Evolutionary conservation across 805 yeast species (phyloP), one percentile per base, ranked within the genome.

Genomic region (Candida alai): DNA sequence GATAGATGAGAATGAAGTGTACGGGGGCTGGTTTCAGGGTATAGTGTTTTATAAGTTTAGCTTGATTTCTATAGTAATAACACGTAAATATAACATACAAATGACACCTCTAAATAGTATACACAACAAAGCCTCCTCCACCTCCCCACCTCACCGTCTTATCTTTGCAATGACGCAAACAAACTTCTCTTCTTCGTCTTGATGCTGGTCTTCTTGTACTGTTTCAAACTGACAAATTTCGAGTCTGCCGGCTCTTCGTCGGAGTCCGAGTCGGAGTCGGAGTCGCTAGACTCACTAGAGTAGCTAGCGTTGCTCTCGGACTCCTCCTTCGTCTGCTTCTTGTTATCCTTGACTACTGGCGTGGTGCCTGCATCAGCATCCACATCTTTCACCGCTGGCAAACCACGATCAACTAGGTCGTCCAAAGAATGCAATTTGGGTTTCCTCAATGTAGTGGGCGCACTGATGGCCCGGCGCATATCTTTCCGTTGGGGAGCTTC

Each of bases 381-480:
- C 4, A 15, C 6, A 62, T 61, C 28, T 78, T 67, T 70, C 0
- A 80, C 85, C 14, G 75, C 84, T 2, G 88, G 88, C 9, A 80
- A 69, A 4, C 85, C 87, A 34, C 80, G 64, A n/a, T 70, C 65
- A 4, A 71, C 78, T 39, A 81, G 58, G 40, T 80, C 83, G 3
- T 76, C 70, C 20, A 81, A 55, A 1, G 84, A 73, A 12, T 54
- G 45, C 35, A 76, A 64, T 0, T 80, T 72, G 1, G 63, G 63
- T 29, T 48, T 52, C 32, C 43, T 49, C n/a, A 47, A 45, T 4
- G 34, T 18, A 2, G 27, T n/a, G 10, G 35, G 25, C n/a, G 22
- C 12, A 19, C 19, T 19, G 23, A 28, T 17, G 17, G 18, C n/a
- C n/a, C n/a, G n/a, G n/a, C n/a, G n/a, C n/a, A n/a, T n/a, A n/a